Percentiles rank a stretch among this genome's conserved stretches.
Conservation (phyloP, 2,329 filamentous ascomycete species). For the Aspergillus vadensis region DNA sequence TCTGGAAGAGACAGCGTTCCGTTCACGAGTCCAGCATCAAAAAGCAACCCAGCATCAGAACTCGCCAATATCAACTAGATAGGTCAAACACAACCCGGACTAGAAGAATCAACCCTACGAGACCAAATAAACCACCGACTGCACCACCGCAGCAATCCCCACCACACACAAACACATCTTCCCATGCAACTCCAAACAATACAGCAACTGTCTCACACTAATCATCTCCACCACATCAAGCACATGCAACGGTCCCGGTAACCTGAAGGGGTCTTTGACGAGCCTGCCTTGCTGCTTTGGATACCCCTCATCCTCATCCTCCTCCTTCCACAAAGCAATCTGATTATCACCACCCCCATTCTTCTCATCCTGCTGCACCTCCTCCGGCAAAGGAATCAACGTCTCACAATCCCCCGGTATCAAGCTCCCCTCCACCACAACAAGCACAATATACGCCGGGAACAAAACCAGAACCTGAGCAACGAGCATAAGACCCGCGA, state of each 20-base stretch:
- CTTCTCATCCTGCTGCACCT: no score
- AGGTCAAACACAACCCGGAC: no score
- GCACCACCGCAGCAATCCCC: neutral
- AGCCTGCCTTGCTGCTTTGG: no score
- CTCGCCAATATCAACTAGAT: no score
- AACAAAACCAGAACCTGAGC: constrained; percentile 3
- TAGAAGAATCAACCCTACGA: no score
- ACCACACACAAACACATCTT: constrained; percentile 13
- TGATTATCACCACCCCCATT: neutral
- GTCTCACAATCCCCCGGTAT: constrained; percentile 4
- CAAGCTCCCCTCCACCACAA: constrained; percentile 2
- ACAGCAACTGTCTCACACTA: neutral
- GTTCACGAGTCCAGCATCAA: no score
- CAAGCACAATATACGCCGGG: constrained; percentile 2
- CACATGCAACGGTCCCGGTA: no score
- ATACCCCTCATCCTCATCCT: no score
- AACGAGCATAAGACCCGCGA: constrained; percentile 1
- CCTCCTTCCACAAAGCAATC: no score
- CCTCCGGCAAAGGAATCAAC: neutral
- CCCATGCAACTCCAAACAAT: constrained; percentile 9
- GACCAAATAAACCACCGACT: neutral
- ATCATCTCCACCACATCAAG: constrained; percentile 1
- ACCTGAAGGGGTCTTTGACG: no score
- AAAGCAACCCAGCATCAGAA: no score
- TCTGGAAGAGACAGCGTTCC: no score